Base-by-base conservation (phyloP, 441 rosid genomes). In the Croton laevigatus region DNA sequence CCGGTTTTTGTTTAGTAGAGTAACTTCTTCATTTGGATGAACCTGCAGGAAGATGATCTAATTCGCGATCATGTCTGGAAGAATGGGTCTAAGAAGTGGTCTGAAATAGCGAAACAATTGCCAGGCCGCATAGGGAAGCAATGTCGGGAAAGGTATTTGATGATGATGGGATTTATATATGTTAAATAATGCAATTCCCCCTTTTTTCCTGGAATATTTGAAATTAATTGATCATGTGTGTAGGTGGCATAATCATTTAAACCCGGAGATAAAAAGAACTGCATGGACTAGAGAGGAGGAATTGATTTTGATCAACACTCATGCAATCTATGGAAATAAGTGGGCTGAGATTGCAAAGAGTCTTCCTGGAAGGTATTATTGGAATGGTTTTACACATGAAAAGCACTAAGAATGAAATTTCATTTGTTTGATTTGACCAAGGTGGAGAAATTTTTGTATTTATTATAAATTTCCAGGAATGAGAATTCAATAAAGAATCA, bases 221-320 rank as follows among this genome's bases (percentile, higher is more conserved):
- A 19, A 53, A 8, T 53, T 8, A 53, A 53, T 7, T 3, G 11
- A 55, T 22, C 32, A 14, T 27, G 38, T 55, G 19, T 61, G 63
- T 71, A 93, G 98, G 81, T 94, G 98, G 98, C 89, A 94, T 79
- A 91, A 94, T 81, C 98, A 94, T 82, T 87, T 91, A 76, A 88
- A 94, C 84, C 98, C 98, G 37, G 85, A 75, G 54, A 94, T 94
- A 68, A 94, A 89, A 75, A 94, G 85, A 79, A 89, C 91, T 65
- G 91, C 97, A 55, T 94, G 98, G 98, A 88, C 91, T 1, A 38
- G 77, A 32, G 93, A 91, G 58, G 98, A 94, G 83, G 98, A 91
- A 71, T 52, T 80, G 61, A 76, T 84, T 69, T 89, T 94, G 66
- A 76, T 90, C 87, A 66, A 84, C 59, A 93, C 93, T 38, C 98